Base-by-base conservation (phyloP, 768 basidiomycete genomes). In the Calocera cornea region DNA sequence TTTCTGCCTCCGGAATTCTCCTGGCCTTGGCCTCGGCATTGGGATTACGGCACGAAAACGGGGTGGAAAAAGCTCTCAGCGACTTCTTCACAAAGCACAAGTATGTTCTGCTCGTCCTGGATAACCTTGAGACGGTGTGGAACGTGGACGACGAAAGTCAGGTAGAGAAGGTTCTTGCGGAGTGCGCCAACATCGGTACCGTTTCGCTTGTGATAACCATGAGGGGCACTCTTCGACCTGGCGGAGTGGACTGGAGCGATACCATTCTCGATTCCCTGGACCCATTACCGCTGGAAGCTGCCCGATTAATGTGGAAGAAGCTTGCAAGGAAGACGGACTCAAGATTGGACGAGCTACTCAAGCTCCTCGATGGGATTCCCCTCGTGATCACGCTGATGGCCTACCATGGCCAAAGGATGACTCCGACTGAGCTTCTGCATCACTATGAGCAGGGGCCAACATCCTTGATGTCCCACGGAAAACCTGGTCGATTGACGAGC, bases 41-140 rank as follows among this genome's bases (percentile, higher is more conserved):
- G 36, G 36, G 5, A 38, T 14, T 38, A 14, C 36, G 36, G 36
- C 36, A 5, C 69, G 66, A 5, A 14, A 14, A 38, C 7, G 36
- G 36, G 36, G n/a, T n/a, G n/a, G n/a, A n/a, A n/a, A 14, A 38
- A 38, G 36, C 36, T 38, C 14, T 38, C 5, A 5, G 5, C 36
- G 36, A 5, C 5, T 5, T 14, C 14, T 14, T 38, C 7, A 5
- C 36, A 14, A 5, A 5, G 36, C 14, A 5, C 7, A 14, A 5
- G 14, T 38, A 14, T 14, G 36, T 76, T 10, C 50, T 80, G 24
- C 36, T 80, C 31, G 66, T 79, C 31, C 71, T 80, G 10, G 79
- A 80, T 66, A 78, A 80, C 65, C 78, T 80, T 65, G 80, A 80
- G 72, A 77, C 79, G 8, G 73, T 76, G 2, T 79, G 78, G 79